Percentiles rank a stretch among this genome's conserved stretches.
These are phyloP conservation scores for Saccharomycopsis malanga DNA, from an alignment of 805 yeast species.

Conservation along the genomic window DNA sequence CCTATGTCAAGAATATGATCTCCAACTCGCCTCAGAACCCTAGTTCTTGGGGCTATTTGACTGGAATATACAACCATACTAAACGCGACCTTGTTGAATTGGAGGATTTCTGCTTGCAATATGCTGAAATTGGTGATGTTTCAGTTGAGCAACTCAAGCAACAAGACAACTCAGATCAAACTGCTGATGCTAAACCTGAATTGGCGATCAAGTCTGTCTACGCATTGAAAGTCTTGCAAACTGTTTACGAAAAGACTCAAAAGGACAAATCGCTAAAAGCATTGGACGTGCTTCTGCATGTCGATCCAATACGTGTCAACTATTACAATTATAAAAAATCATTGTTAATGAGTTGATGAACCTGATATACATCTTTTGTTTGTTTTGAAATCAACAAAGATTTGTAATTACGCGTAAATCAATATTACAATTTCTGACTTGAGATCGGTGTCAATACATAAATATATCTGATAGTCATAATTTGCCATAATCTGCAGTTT, in stretches of 20 bases:
- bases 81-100: conserved; percentile 32
- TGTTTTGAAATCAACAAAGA: too few species aligned
- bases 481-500: too few species aligned
- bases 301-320: conserved; percentile 55
- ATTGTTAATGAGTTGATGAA: not conserved
- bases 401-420: too few species aligned
- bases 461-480: too few species aligned
- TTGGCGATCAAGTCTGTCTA: conserved; percentile 39
- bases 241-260: conserved; percentile 36
- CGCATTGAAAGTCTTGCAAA: conserved; percentile 59
- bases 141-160: conserved; percentile 23
- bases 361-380: too few species aligned
- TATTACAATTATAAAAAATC: conserved; percentile 46
- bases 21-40: conserved; percentile 68
- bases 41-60: conserved; percentile 78
- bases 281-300: conserved; percentile 45
- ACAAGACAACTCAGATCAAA: conserved; percentile 17
- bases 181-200: conserved; percentile 24
- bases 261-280: conserved; percentile 34
- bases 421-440: too few species aligned
- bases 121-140: conserved; percentile 29
- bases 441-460: too few species aligned
- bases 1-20: conserved; percentile 44
- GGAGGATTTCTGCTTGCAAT: conserved; percentile 39
- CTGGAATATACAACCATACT: conserved; percentile 42